These are phyloP conservation scores for Ganoderma lingzhi DNA, from an alignment of 1,284 basidiomycete genomes.

Conservation along the genomic window DNA sequence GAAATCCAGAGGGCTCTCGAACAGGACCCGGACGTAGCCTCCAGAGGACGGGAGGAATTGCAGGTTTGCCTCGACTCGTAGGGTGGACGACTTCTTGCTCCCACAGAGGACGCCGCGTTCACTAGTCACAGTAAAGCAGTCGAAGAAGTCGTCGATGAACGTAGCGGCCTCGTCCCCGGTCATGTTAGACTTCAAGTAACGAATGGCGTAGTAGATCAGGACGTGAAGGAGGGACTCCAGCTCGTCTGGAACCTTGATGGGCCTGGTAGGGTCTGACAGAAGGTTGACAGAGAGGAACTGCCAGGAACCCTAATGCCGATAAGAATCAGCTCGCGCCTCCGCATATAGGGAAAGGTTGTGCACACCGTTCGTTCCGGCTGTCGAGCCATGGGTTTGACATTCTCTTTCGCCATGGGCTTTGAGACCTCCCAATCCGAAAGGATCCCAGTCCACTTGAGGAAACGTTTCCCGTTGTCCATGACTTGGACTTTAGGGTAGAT, in stretches of 20 bases:
- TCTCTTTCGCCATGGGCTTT: neutral
- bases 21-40: neutral
- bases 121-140: neutral
- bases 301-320: slow-evolving; percentile 13
- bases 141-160: neutral
- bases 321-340: no score
- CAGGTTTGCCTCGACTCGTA: neutral
- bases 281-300: slow-evolving; percentile 17
- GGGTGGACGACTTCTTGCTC: neutral
- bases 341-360: no score
- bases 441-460: neutral
- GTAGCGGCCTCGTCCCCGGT: neutral
- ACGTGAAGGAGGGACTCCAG: slow-evolving; percentile 22
- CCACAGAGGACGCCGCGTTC: neutral
- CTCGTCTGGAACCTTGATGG: slow-evolving; percentile 14
- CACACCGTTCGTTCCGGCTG: slow-evolving; percentile 16
- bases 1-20: neutral
- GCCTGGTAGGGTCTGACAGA: neutral
- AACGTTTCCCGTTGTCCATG: neutral
- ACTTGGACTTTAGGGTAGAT: neutral
- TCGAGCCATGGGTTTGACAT: neutral
- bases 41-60: no score
- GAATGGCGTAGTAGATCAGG: slow-evolving; percentile 10
- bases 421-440: slow-evolving; percentile 10
- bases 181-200: neutral